Base-by-base conservation (phyloP, 2,329 filamentous ascomycete genomes). In the Ambrosiella beaveri region DNA sequence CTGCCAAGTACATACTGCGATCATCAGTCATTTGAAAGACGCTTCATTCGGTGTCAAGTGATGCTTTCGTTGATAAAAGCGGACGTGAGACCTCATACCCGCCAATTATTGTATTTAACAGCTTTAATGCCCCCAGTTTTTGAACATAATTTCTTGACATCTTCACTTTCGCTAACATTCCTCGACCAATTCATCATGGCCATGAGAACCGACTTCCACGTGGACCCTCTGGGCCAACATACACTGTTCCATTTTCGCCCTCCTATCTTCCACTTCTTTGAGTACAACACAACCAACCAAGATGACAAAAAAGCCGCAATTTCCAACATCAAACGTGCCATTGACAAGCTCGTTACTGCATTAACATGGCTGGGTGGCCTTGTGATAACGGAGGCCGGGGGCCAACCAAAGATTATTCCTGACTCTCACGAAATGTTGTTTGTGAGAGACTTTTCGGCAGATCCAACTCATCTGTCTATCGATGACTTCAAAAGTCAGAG, bases 341-440 rank as follows among this genome's bases (percentile, higher is more conserved):
- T 39, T 13, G 45, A n/a, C 35, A 57, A 36, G n/a, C 44, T 57
- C 35, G n/a, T 50, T 17, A 36, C 44, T 12, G 55, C 45, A 27
- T 57, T 57, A 35, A 44, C 55, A 35, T 57, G 55, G 55, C 35
- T 57, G n/a, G 11, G 44, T 7, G 55, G 55, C 12, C 12, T 17
- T 27, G 15, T 50, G 44, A 3, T 15, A 3, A 13, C 44, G 8
- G 36, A 57, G 12, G 27, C 12, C n/a, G 17, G 6, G 1, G 45
- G 37, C 13, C 44, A 50, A 39, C 13, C 12, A 9, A 50, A 57
- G 15, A 49, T 57, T 38, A 27, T 37, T 35, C 47, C 55, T n/a
- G 17, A 27, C 35, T 39, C 44, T 3, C 45, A 57, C 45, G 12
- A 49, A 9, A 15, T 35, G 13, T 19, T 57, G 12, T 38, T 12